Base-by-base conservation (phyloP, 495 filamentous ascomycete genomes). In the Penicillium bialowiezense region DNA sequence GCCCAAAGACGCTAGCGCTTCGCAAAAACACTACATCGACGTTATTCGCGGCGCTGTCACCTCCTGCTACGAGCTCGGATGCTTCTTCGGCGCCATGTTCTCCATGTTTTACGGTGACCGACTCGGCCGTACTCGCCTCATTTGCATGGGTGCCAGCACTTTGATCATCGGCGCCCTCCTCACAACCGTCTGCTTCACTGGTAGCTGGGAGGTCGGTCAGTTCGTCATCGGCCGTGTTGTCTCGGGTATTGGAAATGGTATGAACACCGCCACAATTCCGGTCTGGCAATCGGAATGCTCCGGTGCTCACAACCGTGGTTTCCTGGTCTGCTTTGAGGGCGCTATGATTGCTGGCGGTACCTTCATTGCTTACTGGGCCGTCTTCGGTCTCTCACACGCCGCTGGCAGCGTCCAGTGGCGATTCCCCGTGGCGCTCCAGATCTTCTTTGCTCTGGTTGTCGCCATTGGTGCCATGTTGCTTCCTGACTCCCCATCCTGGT, bases 1-100 rank as follows among this genome's bases (percentile, higher is more conserved):
- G 47, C 47, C 55, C 21, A 42, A 54, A 2, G 2, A 38, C 19
- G n/a, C 48, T 0, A 29, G 32, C 23, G 15, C 24, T 7, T 17
- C 40, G 14, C 2, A 42, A 35, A 14, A 36, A 7, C 44, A 37
- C 21, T 48, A 62, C 26, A 41, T 62, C 50, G 37, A 58, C 34
- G 58, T 61, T 18, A 45, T 58, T 35, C 58, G 55, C n/a, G 58
- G 58, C 58, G 69, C 19, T 45, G 56, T 81, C 23, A 79, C 73
- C 1, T 72, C 76, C 5, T 70, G 79, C 35, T 81, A 81, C 57
- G 73, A 78, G 23, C 65, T 81, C 47, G 79, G 78, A 18, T 80
- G 75, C 51, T 78, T 82, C 58, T 58, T 80, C 28, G 78, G 79
- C 19, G 75, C 78, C 10, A 52, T 81, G 5, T 62, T 62, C n/a